Evolutionary conservation across 345 rosid genomes (phyloP), one percentile per base, ranked within the genome.

Genomic region (Euphorbia peplus): DNA sequence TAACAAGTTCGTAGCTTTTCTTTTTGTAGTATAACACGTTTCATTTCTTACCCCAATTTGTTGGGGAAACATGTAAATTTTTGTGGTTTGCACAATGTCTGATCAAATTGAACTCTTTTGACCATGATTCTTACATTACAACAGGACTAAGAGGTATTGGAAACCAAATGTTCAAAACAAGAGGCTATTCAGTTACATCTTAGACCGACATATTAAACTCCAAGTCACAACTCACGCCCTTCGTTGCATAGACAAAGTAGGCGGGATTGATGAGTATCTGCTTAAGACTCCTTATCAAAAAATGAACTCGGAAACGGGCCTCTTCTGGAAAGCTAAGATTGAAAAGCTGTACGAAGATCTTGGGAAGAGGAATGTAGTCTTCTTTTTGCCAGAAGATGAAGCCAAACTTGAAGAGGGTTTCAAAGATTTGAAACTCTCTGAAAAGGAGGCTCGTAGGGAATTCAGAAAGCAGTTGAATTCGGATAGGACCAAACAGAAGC

Each of bases 221-320:
- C 90, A 95, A 79, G 92, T 95, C 54, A 91, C 99, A 0, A 90
- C 86, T 14, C 96, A 95, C 44, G 96, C 99, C 29, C 86, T 91
- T 15, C 97, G 99, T 41, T 95, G 97, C 91, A 87, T 95, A 19
- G 99, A 95, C 82, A 95, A 91, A 81, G 98, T 88, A 51, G 99
- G 96, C 52, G 99, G 99, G 25, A 83, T 91, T n/a, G 99, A 95
- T 50, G 99, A 95, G 83, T 95, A 95, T 78, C 76, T 95, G 72
- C 84, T 95, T 30, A 91, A 86, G 77, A 91, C 98, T 68, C 99
- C 99, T 4, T 95, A 91, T 81, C 85, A 88, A 18, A 91, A 91
- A 80, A 91, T 95, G 98, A 92, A 91, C 79, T 87, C 98, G 3
- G 96, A 91, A 74, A 82, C 87, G 84, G 98, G 98, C 63, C 85